Evolutionary conservation across 441 rosid genomes (phyloP), one percentile per base, ranked within the genome.

Genomic region (Brassica balearica): DNA sequence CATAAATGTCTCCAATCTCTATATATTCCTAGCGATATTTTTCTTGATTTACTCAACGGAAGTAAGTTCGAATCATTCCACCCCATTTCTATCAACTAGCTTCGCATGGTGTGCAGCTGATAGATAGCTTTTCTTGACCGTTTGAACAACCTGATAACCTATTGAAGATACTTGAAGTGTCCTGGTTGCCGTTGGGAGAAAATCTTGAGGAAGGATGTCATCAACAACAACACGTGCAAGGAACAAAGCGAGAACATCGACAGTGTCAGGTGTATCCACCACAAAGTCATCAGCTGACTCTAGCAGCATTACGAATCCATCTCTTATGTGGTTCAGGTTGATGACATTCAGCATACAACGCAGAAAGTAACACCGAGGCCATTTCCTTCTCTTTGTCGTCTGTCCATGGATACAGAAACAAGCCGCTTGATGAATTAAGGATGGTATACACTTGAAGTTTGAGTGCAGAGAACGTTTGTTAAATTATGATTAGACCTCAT

Each of bases 321-420:
- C 97, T 73, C 96, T 87, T 69, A 95, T 95, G 68, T 88, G 98
- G 36, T 87, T 82, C 10, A 98, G 97, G 76, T 86, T 85, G 36
- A 95, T 88, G 72, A 95, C 95, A 85, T 25, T 95, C 93, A 77
- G 96, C 91, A 86, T 95, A 95, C 6, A 95, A 83, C 2, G 94
- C 85, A 23, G 99, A 95, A 19, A 95, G 87, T 69, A 95, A 81
- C 65, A 95, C 99, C 2, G 98, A 95, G 63, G 99, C 89, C 97
- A 91, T 95, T 84, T 95, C 99, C 85, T 95, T 95, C 92, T 95
- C 98, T 81, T 93, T 95, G 82, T 95, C 98, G 96, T 70, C 95
- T 89, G 81, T 95, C 99, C 99, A 95, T 91, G 85, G 99, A 87
- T 82, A 93, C 87, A 71, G 99, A 95, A 72, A 95, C 92, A 17